A percentile compares a stretch with the other conserved stretches of the same genome.
phyloP scores from a whole-genome alignment of 306 rosid genomes.

The Malus fusca region DNA sequence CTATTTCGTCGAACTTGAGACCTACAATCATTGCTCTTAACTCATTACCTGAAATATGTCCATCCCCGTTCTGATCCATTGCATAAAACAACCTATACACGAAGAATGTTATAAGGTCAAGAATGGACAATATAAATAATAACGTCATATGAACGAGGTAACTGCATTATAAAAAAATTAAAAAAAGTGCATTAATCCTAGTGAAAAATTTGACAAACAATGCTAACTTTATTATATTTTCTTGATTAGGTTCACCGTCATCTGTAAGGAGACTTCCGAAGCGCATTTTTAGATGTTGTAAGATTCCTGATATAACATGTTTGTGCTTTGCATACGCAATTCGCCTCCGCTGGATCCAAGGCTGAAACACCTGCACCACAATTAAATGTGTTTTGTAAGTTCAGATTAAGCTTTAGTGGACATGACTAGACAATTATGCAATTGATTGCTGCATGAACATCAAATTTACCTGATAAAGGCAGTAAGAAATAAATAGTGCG shows the following conservation, averaged over 20 bases:
- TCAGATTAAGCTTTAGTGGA: not conserved
- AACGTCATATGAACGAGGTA: too few species aligned
- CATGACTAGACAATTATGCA: not conserved
- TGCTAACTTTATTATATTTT: constrained; percentile 48
- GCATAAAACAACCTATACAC: constrained; percentile 42
- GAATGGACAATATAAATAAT: too few species aligned
- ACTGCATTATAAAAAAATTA: too few species aligned
- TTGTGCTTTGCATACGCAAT: constrained; percentile 58
- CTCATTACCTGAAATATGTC: constrained; percentile 46
- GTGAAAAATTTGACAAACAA: not conserved
- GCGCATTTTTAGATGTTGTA: constrained; percentile 47
- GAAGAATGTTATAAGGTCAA: too few species aligned
- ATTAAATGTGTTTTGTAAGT: not conserved
- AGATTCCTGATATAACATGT: constrained; percentile 66
- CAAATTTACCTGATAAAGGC: constrained; percentile 61
- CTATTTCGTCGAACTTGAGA: constrained; percentile 55
- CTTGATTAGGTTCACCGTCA: constrained; percentile 53
- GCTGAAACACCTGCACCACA: constrained; percentile 72
- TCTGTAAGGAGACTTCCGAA: constrained; percentile 59
- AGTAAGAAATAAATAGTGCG: constrained; percentile 46
- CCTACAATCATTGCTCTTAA: constrained; percentile 71
- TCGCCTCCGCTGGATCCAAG: constrained; percentile 80
- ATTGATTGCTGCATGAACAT: not conserved
- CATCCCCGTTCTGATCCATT: constrained; percentile 46
- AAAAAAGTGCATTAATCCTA: too few species aligned